Evolutionary conservation across 2,329 filamentous ascomycete genomes (phyloP).

Genomic region (Penicillium sclerotiorum): DNA sequence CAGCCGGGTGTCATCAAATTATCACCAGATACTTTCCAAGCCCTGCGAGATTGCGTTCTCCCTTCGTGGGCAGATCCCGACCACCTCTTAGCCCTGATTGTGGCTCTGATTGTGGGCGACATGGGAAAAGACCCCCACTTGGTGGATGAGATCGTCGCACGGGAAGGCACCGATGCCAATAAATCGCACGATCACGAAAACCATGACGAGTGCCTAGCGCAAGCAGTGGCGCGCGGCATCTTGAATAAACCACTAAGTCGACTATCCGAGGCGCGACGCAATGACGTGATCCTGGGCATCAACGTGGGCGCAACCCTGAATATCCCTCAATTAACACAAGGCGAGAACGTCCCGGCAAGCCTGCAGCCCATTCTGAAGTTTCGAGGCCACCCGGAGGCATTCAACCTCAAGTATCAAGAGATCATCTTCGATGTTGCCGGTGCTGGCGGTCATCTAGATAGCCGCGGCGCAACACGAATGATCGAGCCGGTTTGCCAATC

Average conservation of each 20-base stretch:
- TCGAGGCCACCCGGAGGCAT: not conserved
- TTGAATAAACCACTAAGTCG: not conserved
- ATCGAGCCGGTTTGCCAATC: constrained; percentile 3
- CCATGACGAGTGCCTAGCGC: not conserved
- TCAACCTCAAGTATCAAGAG: not conserved
- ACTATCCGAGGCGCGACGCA: not conserved
- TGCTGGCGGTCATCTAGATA: not conserved
- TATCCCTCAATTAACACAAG: constrained; percentile 1
- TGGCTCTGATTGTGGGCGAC: not conserved
- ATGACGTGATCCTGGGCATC: not conserved
- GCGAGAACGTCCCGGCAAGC: not conserved
- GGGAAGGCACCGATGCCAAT: not conserved
- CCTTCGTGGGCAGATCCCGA: not conserved
- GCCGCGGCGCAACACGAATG: constrained; percentile 1
- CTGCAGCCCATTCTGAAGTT: not conserved
- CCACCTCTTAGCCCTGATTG: not conserved
- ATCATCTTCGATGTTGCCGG: constrained; percentile 1
- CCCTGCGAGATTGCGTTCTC: not conserved
- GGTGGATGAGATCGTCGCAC: not conserved
- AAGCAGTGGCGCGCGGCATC: not conserved
- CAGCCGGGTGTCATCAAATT: not conserved
- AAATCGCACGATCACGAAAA: not conserved
- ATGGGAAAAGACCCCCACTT: constrained; percentile 2
- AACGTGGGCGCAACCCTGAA: not conserved
- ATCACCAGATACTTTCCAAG: not conserved